Evolutionary conservation across 208 protist species (phyloP), one percentile per base, ranked within the genome.

Genomic region (Acanthamoeba culbertsoni): DNA sequence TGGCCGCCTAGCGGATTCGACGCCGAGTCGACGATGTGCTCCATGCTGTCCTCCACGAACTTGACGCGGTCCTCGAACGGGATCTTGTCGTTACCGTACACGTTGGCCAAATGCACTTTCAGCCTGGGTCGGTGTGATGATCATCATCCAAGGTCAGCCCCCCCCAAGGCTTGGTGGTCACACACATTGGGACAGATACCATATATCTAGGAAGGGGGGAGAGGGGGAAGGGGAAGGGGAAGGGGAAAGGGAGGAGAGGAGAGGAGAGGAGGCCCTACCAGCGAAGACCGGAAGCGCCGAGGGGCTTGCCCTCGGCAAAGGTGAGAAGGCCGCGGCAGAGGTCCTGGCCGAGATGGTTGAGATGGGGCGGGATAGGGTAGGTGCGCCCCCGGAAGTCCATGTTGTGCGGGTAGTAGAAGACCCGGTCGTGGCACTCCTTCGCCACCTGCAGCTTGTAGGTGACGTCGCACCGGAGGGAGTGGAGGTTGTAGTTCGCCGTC

Each of bases 311-410:
- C 71, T 99, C 97, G 26, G 97, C 97, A 95, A 99, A 99, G 86
- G 98, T 96, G 14, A 99, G 95, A 68, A 99, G 93, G 8, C 97
- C 98, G 40, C 99, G 97, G 88, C 92, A 95, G 2, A 97, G 55
- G 86, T 98, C 98, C 16, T 97, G 98, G 62, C 99, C 99, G 40
- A 99, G 97, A 96, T 99, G 98, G 93, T 99, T 99, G 28, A 99
- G 95, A 86, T 99, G 97, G 12, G 99, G 99, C 14, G 98, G 98
- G 35, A 99, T 97, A 4, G 99, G 98, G 96, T 99, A 99, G 93
- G 99, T 99, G 84, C 99, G 98, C 26, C 99, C 99, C 55, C 99
- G 97, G 91, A 99, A 99, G 95, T 99, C 99, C 94, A 99, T 96
- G 95, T 99, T 99, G 95, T 99, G 98, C 23, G 99, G 99, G 92